A percentile compares a stretch with the other conserved stretches of the same genome.
Evolutionary conservation across 2,329 filamentous ascomycete species (phyloP).

Genomic region (Epichloe elymi): DNA sequence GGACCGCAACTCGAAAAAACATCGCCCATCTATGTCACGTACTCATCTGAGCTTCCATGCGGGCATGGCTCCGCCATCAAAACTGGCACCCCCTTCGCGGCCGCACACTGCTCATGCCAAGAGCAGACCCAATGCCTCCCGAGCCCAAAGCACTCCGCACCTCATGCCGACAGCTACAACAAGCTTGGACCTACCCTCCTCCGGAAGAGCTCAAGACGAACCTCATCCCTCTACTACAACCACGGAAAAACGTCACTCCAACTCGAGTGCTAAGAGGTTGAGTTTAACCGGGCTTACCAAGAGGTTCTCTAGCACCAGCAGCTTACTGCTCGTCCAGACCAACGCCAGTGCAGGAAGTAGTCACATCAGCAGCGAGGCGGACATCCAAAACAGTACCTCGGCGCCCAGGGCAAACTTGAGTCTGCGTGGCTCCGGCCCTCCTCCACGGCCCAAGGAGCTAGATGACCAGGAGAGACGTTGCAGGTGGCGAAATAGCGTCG

Average conservation of each 20-base stretch:
- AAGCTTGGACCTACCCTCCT: slow-evolving; percentile 11
- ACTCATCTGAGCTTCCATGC: slow-evolving; percentile 20
- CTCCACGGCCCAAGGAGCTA: slow-evolving; percentile 21
- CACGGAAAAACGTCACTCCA: slow-evolving; percentile 37
- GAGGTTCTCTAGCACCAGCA: slow-evolving; percentile 47
- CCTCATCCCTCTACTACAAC: slow-evolving; percentile 7
- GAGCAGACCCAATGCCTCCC: slow-evolving; percentile 28
- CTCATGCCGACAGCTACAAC: slow-evolving; percentile 19
- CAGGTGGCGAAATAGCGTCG: slow-evolving; percentile 43
- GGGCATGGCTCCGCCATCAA: slow-evolving; percentile 9
- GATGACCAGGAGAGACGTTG: slow-evolving; percentile 32
- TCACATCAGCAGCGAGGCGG: slow-evolving; percentile 32
- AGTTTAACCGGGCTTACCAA: slow-evolving; percentile 50
- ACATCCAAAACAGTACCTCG: slow-evolving; percentile 23
- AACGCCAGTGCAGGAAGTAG: slow-evolving; percentile 38
- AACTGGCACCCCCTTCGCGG: slow-evolving; percentile 18
- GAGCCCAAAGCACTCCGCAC: slow-evolving; percentile 36
- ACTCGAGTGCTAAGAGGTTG: slow-evolving; percentile 41
- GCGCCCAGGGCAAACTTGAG: slow-evolving; percentile 26
- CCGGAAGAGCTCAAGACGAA: slow-evolving; percentile 14
- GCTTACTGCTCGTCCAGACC: slow-evolving; percentile 44
- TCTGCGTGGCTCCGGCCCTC: slow-evolving; percentile 23
- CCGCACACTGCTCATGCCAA: slow-evolving; percentile 43
- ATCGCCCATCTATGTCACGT: slow-evolving; percentile 19
- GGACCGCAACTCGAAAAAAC: slow-evolving; percentile 15